A percentile compares a stretch with the other conserved stretches of the same genome.
phyloP scores from a whole-genome alignment of 495 filamentous ascomycete species.

The Talaromyces liani region DNA sequence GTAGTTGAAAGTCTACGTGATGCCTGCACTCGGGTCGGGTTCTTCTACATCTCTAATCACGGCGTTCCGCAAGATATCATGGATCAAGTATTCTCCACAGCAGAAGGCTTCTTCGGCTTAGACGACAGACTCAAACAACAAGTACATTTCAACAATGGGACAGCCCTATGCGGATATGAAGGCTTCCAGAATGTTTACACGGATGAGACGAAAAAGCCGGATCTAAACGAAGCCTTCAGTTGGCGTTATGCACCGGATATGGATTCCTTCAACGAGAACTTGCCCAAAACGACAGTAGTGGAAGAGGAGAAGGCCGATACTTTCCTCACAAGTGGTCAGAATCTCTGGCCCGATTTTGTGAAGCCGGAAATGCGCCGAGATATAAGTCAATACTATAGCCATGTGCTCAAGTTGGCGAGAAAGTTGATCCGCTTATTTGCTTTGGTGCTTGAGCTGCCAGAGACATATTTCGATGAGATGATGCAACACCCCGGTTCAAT shows the following conservation, averaged over 20 bases:
- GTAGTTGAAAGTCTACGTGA: slow-evolving; percentile 33
- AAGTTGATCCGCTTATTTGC: slow-evolving; percentile 37
- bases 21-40: slow-evolving; percentile 46
- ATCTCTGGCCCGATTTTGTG: neutral
- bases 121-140: slow-evolving; percentile 22
- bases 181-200: neutral
- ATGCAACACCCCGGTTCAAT: slow-evolving; percentile 35
- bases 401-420: slow-evolving; percentile 23
- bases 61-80: slow-evolving; percentile 32
- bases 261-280: neutral
- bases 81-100: slow-evolving; percentile 27
- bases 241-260: slow-evolving; percentile 3
- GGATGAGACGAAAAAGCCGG: neutral
- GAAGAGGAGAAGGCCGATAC: neutral
- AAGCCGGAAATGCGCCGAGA: neutral
- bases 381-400: slow-evolving; percentile 19
- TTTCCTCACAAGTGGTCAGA: slow-evolving; percentile 5
- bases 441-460: slow-evolving; percentile 33
- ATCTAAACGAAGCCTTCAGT: slow-evolving; percentile 1
- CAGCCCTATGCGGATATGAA: neutral
- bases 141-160: neutral
- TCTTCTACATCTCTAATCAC: slow-evolving; percentile 46
- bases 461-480: slow-evolving; percentile 36
- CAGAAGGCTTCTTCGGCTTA: slow-evolving; percentile 39
- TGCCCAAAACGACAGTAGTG: neutral